A percentile compares a stretch with the other conserved stretches of the same genome.
These are phyloP conservation scores for Golubevia sp. DNA, from an alignment of 1,284 basidiomycete genomes.

Conservation along the genomic window DNA sequence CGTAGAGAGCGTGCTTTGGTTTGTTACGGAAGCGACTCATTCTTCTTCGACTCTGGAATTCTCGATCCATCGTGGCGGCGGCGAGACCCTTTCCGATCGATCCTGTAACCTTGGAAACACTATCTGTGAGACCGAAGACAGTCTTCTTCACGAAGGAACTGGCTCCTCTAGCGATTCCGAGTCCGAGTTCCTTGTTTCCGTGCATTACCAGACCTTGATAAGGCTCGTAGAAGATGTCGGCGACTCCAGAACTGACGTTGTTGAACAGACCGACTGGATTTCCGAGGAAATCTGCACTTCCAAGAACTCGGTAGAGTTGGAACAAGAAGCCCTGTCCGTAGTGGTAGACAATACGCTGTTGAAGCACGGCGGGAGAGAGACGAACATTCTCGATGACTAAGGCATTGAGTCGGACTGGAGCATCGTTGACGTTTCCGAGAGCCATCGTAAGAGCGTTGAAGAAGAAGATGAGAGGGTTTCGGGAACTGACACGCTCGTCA, in stretches of 20 bases:
- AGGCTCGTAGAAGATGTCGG: constrained; percentile 98
- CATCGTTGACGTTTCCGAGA: constrained; percentile 94
- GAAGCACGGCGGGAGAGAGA: constrained; percentile 80
- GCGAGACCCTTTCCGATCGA: constrained; percentile 96
- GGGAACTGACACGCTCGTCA: constrained; percentile 68
- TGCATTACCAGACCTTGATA: constrained; percentile 97
- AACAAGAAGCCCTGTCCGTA: constrained; percentile 92
- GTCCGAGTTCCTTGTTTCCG: constrained; percentile 90
- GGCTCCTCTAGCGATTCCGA: constrained; percentile 96
- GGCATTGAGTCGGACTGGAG: constrained; percentile 92
- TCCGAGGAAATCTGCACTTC: constrained; percentile 85
- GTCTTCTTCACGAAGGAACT: constrained; percentile 96
- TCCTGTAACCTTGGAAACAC: constrained; percentile 94
- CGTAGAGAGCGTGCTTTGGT: constrained; percentile 95
- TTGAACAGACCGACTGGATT: constrained; percentile 94
- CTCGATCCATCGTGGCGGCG: constrained; percentile 92
- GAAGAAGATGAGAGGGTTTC: constrained; percentile 88
- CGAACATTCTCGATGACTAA: constrained; percentile 94
- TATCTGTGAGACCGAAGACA: constrained; percentile 93
- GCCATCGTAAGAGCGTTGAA: constrained; percentile 96
- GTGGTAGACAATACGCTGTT: constrained; percentile 84
- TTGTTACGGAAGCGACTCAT: constrained; percentile 90
- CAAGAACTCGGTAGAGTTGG: constrained; percentile 93
- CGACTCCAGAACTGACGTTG: constrained; percentile 97
- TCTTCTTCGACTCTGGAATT: constrained; percentile 87